Evolutionary conservation across 495 filamentous ascomycete species (phyloP), one percentile per base, ranked within the genome.

Genomic region (Tuber magnatum): DNA sequence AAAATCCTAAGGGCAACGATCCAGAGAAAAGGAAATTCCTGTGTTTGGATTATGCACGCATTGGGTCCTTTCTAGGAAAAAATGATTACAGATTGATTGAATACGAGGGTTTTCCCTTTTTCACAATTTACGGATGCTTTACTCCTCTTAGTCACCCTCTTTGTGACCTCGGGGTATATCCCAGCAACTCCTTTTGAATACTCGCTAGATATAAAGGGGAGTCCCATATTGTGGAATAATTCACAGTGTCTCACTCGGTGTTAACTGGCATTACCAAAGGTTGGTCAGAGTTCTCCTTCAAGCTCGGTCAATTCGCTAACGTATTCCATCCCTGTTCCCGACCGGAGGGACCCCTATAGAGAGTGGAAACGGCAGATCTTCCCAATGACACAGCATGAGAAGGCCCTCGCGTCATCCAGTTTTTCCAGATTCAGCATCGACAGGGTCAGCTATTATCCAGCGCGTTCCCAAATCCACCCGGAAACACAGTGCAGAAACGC

Each of bases 211-310:
- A 4, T 16, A 20, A 48, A 48, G 46, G 24, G 46, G 24, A 48
- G 24, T 20, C 43, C 12, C 43, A 46, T 2, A 73, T 56, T 71
- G 14, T 3, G 10, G 32, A 1, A 24, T 24, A 16, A 68, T 38
- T 70, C 76, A 77, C 12, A 43, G 22, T 32, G 42, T 72, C 76
- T 77, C 76, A 77, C 76, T 77, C 74, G 74, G 73, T 18, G 10
- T 7, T 40, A 2, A 40, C 39, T 40, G 7, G 9, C 0, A n/a
- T 65, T n/a, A 51, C 8, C 20, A 46, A 46, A 4, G 44, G 44
- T 46, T 46, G 3, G 3, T 46, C 44, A 22, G 7, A 22, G 4
- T 22, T 6, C 4, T 46, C 20, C 20, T 46, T 46, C 16, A 46
- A 6, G 16, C 18, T 46, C 44, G 44, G 16, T 22, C 44, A 22